phyloP scores from a whole-genome alignment of 148 eudicot species.

The Silene conica region DNA sequence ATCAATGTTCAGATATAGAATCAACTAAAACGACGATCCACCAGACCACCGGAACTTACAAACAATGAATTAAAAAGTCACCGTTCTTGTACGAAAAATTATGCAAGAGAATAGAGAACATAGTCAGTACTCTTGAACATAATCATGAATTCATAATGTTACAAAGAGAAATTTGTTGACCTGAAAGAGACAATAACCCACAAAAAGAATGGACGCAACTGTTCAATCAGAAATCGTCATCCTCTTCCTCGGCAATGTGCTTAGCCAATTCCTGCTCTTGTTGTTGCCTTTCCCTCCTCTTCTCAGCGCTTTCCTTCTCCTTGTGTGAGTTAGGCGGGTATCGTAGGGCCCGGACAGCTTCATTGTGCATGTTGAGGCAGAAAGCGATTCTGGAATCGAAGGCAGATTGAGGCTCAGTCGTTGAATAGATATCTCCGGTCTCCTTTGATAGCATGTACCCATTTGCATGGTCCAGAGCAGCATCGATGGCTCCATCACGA shows the following conservation, averaged over 20 bases:
- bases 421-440: constrained; percentile 89
- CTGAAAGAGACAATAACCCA: neutral
- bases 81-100: neutral
- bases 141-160: neutral
- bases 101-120: too few species aligned
- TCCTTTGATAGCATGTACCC: constrained; percentile 95
- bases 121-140: neutral
- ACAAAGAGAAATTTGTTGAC: neutral
- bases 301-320: constrained; percentile 92
- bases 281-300: constrained; percentile 93
- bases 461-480: constrained; percentile 75
- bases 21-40: neutral
- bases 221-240: constrained; percentile 64
- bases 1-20: neutral
- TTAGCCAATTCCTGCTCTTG: constrained; percentile 98
- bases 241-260: constrained; percentile 96
- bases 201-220: neutral
- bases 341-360: constrained; percentile 82
- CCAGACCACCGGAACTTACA: neutral
- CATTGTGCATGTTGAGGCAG: constrained; percentile 94
- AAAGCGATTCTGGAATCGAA: constrained; percentile 93
- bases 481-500: constrained; percentile 94
- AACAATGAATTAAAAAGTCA: constrained; percentile 10
- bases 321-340: constrained; percentile 87
- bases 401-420: constrained; percentile 88